These are phyloP conservation scores for Potentilla sterilis DNA, from an alignment of 306 rosid species.

Conservation along the genomic window DNA sequence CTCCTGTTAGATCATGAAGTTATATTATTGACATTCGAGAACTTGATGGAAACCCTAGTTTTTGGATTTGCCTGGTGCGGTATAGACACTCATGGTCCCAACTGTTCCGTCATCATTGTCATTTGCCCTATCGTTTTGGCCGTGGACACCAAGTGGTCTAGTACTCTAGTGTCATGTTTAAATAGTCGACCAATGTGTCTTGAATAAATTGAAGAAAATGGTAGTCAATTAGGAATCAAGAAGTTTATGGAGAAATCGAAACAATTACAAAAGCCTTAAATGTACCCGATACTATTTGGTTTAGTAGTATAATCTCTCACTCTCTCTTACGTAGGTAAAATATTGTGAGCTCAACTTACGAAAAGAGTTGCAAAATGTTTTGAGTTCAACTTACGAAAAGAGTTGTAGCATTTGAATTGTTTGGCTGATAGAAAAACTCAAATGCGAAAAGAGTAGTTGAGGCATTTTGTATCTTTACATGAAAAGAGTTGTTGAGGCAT, in stretches of 20 bases:
- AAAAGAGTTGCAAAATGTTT: no score
- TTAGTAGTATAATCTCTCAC: no score
- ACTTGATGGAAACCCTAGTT: constrained; percentile 22
- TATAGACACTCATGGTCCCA: constrained; percentile 57
- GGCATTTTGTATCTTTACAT: no score
- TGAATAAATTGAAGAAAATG: neutral
- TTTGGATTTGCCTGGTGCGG: constrained; percentile 28
- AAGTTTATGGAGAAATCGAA: neutral
- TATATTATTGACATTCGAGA: neutral
- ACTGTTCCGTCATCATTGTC: constrained; percentile 14
- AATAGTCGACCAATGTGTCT: no score
- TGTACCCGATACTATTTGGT: no score
- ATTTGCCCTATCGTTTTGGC: neutral
- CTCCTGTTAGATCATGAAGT: neutral
- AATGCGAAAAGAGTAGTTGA: no score
- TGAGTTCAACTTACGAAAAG: no score
- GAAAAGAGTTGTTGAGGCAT: no score
- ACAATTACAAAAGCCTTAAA: neutral
- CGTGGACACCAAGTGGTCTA: constrained; percentile 17
- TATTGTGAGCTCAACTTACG: no score
- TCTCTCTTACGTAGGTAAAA: no score
- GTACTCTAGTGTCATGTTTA: neutral
- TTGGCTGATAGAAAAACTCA: no score
- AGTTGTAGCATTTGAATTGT: no score
- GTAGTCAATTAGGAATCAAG: neutral